phyloP scores from a whole-genome alignment of 2,329 filamentous ascomycete genomes.

The Trichophyton rubrum region DNA sequence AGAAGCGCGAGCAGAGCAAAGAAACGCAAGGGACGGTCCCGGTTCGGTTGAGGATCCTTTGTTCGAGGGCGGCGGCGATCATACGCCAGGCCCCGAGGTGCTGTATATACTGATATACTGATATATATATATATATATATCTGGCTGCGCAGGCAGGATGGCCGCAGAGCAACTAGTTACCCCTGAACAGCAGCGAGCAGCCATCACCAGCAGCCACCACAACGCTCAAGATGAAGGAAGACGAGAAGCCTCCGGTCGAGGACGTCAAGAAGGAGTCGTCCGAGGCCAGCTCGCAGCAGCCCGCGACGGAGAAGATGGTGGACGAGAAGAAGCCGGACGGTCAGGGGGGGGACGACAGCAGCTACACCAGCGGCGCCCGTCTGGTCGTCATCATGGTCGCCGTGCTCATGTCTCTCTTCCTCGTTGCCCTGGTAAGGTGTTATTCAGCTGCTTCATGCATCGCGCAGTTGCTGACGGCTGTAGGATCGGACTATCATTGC shows the following conservation, averaged over 20 bases:
- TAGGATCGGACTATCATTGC: conserved; percentile 9
- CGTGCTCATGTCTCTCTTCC: conserved; percentile 7
- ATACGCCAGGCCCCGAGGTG: too few species aligned
- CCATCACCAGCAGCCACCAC: not conserved
- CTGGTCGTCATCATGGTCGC: conserved; percentile 7
- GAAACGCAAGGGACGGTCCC: not conserved
- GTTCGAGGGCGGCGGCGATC: not conserved
- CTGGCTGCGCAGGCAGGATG: not conserved
- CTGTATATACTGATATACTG: too few species aligned
- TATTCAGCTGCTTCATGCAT: conserved; percentile 7
- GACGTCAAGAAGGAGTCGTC: not conserved
- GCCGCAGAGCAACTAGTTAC: not conserved
- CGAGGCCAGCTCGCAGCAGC: not conserved
- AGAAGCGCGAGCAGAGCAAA: not conserved
- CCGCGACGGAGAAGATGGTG: not conserved
- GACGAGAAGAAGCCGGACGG: not conserved
- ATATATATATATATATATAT: too few species aligned
- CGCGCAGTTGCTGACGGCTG: not conserved
- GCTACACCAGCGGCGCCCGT: not conserved
- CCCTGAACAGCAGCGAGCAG: not conserved
- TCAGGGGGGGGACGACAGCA: not conserved
- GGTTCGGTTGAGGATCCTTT: not conserved
- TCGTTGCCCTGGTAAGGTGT: conserved; percentile 6
- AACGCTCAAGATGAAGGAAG: not conserved
- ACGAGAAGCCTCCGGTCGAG: not conserved